Conservation (phyloP, 768 basidiomycete species). For the Ramaria sp. region DNA sequence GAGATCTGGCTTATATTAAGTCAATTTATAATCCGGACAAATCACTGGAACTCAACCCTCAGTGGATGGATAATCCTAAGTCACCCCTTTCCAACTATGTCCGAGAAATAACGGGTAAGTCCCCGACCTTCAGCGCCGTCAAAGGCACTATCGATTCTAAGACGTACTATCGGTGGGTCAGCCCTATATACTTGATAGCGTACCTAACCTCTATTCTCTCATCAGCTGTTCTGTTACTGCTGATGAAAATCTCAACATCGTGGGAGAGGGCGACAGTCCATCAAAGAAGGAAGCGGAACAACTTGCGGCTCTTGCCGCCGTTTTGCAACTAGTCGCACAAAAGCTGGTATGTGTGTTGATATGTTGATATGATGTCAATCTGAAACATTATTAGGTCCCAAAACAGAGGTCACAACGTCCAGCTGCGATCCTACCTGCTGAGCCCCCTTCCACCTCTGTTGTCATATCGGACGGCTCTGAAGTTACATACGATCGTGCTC, state of each 20-base stretch:
- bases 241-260: constrained; percentile 22
- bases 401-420: not conserved
- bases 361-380: not conserved
- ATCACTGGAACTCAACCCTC: not conserved
- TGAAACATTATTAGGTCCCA: not conserved
- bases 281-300: constrained; percentile 56
- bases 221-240: constrained; percentile 21
- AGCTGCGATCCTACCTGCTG: not conserved
- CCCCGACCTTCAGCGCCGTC: not conserved
- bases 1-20: constrained; percentile 4
- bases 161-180: not conserved
- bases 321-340: constrained; percentile 54
- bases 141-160: not conserved
- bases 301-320: constrained; percentile 65
- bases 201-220: not conserved
- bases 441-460: not conserved
- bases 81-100: not conserved
- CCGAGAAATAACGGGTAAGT: not conserved
- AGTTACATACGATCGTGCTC: constrained; percentile 62
- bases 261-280: constrained; percentile 51
- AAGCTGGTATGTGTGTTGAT: constrained; percentile 44
- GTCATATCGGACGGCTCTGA: constrained; percentile 43
- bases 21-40: not conserved
- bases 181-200: too few species aligned
- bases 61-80: constrained; percentile 3